These are phyloP conservation scores for Fusarium sp. DNA, from an alignment of 2,329 filamentous ascomycete genomes.

Conservation along the genomic window DNA sequence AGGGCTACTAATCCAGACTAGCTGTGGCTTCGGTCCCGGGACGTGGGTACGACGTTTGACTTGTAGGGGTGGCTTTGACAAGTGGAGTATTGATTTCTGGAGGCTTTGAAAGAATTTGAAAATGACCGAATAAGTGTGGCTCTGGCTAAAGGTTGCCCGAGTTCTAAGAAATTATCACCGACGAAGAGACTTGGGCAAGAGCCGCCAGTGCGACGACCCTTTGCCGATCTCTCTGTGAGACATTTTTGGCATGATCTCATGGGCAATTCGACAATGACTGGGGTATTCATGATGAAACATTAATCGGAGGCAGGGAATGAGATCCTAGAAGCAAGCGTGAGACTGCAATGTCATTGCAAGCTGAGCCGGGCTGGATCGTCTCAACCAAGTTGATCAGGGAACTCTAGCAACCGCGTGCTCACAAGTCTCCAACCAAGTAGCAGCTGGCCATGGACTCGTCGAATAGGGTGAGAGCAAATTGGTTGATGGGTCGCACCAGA, in stretches of 20 bases:
- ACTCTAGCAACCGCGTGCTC: slow-evolving; percentile 29
- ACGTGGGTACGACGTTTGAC: slow-evolving; percentile 38
- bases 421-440: slow-evolving; percentile 24
- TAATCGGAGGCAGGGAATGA: slow-evolving; percentile 17
- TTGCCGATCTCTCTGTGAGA: slow-evolving; percentile 10
- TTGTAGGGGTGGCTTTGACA: slow-evolving; percentile 44
- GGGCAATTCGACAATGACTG: slow-evolving; percentile 10
- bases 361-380: slow-evolving; percentile 35
- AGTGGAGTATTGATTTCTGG: slow-evolving; percentile 36
- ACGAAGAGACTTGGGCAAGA: slow-evolving; percentile 2
- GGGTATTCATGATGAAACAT: slow-evolving; percentile 31
- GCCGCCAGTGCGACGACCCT: background rate
- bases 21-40: slow-evolving; percentile 46
- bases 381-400: slow-evolving; percentile 23
- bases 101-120: slow-evolving; percentile 36
- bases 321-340: slow-evolving; percentile 26
- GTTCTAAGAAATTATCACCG: slow-evolving; percentile 10
- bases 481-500: slow-evolving; percentile 30
- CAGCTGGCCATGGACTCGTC: slow-evolving; percentile 26
- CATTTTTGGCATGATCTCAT: slow-evolving; percentile 13
- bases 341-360: slow-evolving; percentile 36
- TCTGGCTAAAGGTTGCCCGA: slow-evolving; percentile 10
- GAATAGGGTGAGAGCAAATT: slow-evolving; percentile 33
- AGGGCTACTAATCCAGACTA: slow-evolving; percentile 40
- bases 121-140: slow-evolving; percentile 28